phyloP scores from a whole-genome alignment of 2,329 filamentous ascomycete genomes.

The Exophiala sp. region DNA sequence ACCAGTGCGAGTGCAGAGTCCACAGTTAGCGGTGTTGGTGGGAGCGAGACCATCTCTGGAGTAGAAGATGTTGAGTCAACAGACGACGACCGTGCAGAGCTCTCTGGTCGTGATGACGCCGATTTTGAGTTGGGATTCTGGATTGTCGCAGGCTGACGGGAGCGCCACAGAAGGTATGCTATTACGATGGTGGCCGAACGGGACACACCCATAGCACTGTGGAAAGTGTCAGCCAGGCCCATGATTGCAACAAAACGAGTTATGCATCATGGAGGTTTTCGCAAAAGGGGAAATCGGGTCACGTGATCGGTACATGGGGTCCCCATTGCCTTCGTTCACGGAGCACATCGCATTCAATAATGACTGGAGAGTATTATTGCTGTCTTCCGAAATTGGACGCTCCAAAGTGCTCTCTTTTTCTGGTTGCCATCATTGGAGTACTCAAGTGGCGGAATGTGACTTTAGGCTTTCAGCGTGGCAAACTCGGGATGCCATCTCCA shows the following conservation, averaged over 20 bases:
- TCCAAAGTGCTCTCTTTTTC: too few relatives aligned
- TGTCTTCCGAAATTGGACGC: too few relatives aligned
- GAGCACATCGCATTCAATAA: too few relatives aligned
- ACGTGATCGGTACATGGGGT: too few relatives aligned
- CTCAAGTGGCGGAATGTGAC: not conserved
- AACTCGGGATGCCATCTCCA: not conserved
- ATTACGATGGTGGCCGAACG: constrained; percentile 78
- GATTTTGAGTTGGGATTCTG: not conserved
- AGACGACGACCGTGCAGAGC: constrained; percentile 31
- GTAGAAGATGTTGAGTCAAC: constrained; percentile 15
- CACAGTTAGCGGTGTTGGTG: constrained; percentile 44
- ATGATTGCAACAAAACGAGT: not conserved
- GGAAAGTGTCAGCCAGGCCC: constrained; percentile 28
- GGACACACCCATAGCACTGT: constrained; percentile 93
- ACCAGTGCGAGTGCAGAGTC: constrained; percentile 60
- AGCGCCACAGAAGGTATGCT: constrained; percentile 69
- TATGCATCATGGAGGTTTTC: not conserved
- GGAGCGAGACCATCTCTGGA: constrained; percentile 44
- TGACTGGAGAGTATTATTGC: too few relatives aligned
- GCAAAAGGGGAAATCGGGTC: not conserved
- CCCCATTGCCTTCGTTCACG: too few relatives aligned
- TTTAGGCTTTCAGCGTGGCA: not conserved
- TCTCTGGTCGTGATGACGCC: not conserved
- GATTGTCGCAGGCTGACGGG: constrained; percentile 17
- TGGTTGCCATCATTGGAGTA: constrained; percentile 2